Percentiles rank a stretch among this genome's conserved stretches.
phyloP scores from a whole-genome alignment of 345 rosid species.

The Aquilaria sinensis region DNA sequence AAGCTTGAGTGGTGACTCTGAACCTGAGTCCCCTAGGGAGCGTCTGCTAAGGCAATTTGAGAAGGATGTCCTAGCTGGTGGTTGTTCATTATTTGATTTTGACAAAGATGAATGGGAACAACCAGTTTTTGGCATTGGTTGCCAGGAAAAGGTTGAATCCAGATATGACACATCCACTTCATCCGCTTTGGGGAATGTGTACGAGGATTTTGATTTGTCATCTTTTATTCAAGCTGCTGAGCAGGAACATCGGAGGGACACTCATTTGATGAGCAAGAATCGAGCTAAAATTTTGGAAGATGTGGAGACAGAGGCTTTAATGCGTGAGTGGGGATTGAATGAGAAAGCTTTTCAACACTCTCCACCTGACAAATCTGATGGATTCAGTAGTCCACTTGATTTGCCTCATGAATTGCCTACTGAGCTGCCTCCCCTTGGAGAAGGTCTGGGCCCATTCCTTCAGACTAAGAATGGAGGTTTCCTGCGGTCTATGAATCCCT shows the following conservation, averaged over 20 bases:
- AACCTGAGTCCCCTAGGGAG: constrained; percentile 95
- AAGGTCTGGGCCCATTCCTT: constrained; percentile 80
- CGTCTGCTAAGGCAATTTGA: constrained; percentile 82
- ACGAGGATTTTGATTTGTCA: constrained; percentile 45
- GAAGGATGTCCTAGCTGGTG: constrained; percentile 58
- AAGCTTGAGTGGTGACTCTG: constrained; percentile 66
- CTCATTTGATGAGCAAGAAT: constrained; percentile 33
- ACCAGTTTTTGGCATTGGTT: constrained; percentile 33
- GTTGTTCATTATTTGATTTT: constrained; percentile 63
- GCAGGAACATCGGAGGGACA: constrained; percentile 46
- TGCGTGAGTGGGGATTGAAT: constrained; percentile 91
- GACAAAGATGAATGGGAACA: constrained; percentile 35
- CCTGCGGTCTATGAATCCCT: constrained; percentile 77
- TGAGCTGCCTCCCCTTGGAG: constrained; percentile 71
- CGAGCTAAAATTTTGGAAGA: constrained; percentile 69
- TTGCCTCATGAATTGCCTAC: constrained; percentile 46
- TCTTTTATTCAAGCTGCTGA: constrained; percentile 51
- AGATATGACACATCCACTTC: constrained; percentile 24
- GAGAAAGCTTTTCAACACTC: constrained; percentile 68
- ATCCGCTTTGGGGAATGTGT: constrained; percentile 28
- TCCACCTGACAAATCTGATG: constrained; percentile 41
- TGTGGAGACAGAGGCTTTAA: constrained; percentile 77
- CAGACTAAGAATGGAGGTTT: constrained; percentile 81
- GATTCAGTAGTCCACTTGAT: constrained; percentile 57
- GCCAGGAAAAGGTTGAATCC: constrained; percentile 37